Percentiles rank a stretch among this genome's conserved stretches.
phyloP scores from a whole-genome alignment of 768 basidiomycete genomes.

The Cubamyces sp. region DNA sequence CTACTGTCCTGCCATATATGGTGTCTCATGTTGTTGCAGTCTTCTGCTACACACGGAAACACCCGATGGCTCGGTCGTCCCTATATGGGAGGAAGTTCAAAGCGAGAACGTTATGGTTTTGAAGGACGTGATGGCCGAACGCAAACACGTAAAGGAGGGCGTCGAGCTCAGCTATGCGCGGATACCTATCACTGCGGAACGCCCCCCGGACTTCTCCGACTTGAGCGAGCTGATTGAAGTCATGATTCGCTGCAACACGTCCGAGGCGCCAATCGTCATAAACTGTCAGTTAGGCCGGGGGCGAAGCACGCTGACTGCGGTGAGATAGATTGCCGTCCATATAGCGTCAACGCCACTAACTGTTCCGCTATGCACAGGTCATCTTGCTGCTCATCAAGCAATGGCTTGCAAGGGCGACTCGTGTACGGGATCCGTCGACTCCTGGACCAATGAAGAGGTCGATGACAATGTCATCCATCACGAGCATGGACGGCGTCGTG shows the following conservation, averaged over 20 bases:
- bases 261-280: constrained; percentile 81
- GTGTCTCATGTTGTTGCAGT: constrained; percentile 40
- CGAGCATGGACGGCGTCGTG: constrained; percentile 40
- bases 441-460: constrained; percentile 43
- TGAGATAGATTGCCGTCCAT: constrained; percentile 37
- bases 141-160: constrained; percentile 45
- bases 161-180: constrained; percentile 78
- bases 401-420: constrained; percentile 63
- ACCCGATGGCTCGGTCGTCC: constrained; percentile 83
- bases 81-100: constrained; percentile 92
- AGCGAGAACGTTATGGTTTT: constrained; percentile 74
- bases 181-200: constrained; percentile 93
- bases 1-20: background rate
- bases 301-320: constrained; percentile 88
- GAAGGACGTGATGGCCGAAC: constrained; percentile 83
- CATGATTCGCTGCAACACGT: constrained; percentile 67
- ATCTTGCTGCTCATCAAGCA: constrained; percentile 81
- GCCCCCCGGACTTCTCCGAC: constrained; percentile 73
- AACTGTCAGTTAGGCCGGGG: constrained; percentile 97
- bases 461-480: constrained; percentile 48
- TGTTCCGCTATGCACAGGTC: constrained; percentile 47
- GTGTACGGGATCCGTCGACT: constrained; percentile 39
- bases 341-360: background rate
- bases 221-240: constrained; percentile 79
- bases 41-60: constrained; percentile 91